These are phyloP conservation scores for Penicillium verhagenii DNA, from an alignment of 495 filamentous ascomycete species.

Conservation along the genomic window DNA sequence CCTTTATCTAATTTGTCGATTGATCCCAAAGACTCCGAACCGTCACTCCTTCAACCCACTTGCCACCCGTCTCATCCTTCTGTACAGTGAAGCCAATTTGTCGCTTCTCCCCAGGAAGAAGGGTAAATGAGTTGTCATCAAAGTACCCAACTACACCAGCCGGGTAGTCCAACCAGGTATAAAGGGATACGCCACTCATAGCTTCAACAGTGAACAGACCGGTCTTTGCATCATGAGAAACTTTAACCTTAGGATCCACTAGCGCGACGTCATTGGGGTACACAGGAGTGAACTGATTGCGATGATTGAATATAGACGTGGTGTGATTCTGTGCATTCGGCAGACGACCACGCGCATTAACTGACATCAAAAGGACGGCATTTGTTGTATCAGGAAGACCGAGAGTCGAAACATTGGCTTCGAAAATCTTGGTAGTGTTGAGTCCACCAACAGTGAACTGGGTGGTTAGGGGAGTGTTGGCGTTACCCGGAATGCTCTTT, in stretches of 20 bases:
- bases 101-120: constrained; percentile 53
- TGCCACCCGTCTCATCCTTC: constrained; percentile 44
- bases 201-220: constrained; percentile 57
- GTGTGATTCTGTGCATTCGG: constrained; percentile 47
- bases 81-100: constrained; percentile 49
- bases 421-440: constrained; percentile 58
- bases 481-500: constrained; percentile 27
- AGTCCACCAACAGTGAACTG: constrained; percentile 57
- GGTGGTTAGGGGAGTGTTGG: constrained; percentile 27
- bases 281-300: constrained; percentile 54
- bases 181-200: constrained; percentile 57
- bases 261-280: constrained; percentile 52
- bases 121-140: constrained; percentile 58
- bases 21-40: constrained; percentile 67
- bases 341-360: constrained; percentile 51
- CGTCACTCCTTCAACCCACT: constrained; percentile 55
- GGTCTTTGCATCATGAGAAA: constrained; percentile 38
- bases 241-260: constrained; percentile 52
- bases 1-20: constrained; percentile 29
- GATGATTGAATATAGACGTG: constrained; percentile 51
- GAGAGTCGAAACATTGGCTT: constrained; percentile 37
- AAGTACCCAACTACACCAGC: constrained; percentile 59
- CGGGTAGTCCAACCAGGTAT: constrained; percentile 66
- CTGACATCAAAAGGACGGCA: constrained; percentile 54
- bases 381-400: constrained; percentile 38